Evolutionary conservation across 1,284 basidiomycete genomes (phyloP).

Genomic region (Ganoderma meredithae): DNA sequence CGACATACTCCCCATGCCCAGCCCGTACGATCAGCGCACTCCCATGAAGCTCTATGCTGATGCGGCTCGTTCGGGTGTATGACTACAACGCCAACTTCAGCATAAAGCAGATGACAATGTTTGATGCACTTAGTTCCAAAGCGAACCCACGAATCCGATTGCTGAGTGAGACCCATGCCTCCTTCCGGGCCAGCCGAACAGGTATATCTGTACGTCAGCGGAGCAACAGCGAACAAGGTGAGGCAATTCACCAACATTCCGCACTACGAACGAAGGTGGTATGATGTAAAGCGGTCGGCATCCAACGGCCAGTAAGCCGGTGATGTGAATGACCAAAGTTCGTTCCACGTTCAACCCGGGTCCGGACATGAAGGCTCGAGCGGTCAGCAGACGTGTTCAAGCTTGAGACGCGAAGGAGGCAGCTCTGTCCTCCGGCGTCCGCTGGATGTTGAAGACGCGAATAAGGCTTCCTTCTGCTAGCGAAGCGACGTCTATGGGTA

Average conservation of each 20-base stretch:
- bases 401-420: background rate
- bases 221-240: conserved; percentile 4
- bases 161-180: background rate
- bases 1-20: no score
- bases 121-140: background rate
- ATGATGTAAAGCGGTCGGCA: background rate
- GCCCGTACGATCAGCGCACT: no score
- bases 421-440: background rate
- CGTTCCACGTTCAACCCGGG: background rate
- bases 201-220: background rate
- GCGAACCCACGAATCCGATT: background rate
- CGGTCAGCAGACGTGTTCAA: background rate
- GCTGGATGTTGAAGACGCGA: background rate
- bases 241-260: background rate
- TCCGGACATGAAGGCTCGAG: background rate
- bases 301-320: background rate
- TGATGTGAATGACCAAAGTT: background rate
- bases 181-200: background rate
- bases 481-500: background rate
- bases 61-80: background rate
- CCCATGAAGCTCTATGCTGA: background rate
- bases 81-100: background rate
- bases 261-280: background rate
- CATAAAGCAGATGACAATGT: background rate
- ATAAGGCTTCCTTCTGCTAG: background rate